Evolutionary conservation across 2,329 filamentous ascomycete species (phyloP), one percentile per base, ranked within the genome.

Genomic region (Zymoseptoria passerinii): DNA sequence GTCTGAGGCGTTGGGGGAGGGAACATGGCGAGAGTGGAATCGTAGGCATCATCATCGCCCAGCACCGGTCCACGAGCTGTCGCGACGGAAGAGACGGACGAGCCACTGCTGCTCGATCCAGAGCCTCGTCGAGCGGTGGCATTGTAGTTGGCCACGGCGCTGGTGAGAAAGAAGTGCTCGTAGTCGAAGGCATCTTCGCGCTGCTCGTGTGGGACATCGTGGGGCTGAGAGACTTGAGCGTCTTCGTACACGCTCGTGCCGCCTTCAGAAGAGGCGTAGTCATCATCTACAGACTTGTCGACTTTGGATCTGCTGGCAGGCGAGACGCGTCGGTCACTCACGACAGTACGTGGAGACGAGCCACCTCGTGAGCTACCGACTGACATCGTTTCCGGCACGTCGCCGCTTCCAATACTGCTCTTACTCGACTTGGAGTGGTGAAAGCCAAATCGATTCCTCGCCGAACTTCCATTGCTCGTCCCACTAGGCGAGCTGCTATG

Each of bases 161-260:
- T 95, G 72, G 96, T 91, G 13, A 96, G 80, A 72, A 96, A 96
- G 75, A 96, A 96, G 70, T 95, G 87, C 72, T 96, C 89, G 63
- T 97, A 97, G 72, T 97, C 92, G 68, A 97, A 97, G 1, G 92
- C 92, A 72, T 97, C 92, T 65, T 92, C 86, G 19, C 92, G 88
- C 72, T 96, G 91, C 75, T 97, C 92, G 68, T 97, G 92, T 0
- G 90, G 65, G 6, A 69, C 75, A 66, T 61, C 73, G 44, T 50
- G 57, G 44, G 28, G 59, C 20, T 27, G 20, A 13, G 35, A 44
- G 20, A n/a, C 50, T 27, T 58, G 70, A n/a, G 76, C 75, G 58
- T 79, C 77, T 64, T 77, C 74, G 61, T 78, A 79, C 16, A 77
- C 69, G 58, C 74, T 77, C 20, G 55, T 58, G 20, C 20, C 58